Evolutionary conservation across 805 yeast species (phyloP).

Genomic region (Hemisphaericaspora nanyangensis): DNA sequence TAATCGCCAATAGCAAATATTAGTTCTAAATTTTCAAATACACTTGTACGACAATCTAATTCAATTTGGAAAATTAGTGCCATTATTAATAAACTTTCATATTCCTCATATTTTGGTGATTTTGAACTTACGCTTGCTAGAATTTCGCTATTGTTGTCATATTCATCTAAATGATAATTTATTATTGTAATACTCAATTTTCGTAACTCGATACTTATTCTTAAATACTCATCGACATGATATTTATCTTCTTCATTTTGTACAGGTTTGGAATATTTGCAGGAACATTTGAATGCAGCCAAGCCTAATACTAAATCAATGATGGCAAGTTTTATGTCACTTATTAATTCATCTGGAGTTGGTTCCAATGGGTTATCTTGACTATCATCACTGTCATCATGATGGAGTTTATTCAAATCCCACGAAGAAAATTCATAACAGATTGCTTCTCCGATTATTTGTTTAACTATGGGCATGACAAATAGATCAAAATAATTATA

Average conservation of each 20-base stretch:
- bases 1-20: conserved; percentile 40
- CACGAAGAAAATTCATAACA: conserved; percentile 13
- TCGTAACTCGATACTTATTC: conserved; percentile 30
- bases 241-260: conserved; percentile 13
- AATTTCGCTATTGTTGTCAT: conserved; percentile 22
- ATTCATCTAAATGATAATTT: conserved; percentile 39
- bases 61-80: conserved; percentile 36
- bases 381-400: too few relatives aligned
- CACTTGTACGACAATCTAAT: conserved; percentile 34
- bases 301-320: conserved; percentile 23
- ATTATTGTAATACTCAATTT: conserved; percentile 33
- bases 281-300: conserved; percentile 15
- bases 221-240: conserved; percentile 20
- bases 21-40: conserved; percentile 40
- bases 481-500: conserved; percentile 25
- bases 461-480: conserved; percentile 27
- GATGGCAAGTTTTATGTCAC: conserved; percentile 20
- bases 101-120: conserved; percentile 16
- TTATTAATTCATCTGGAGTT: conserved; percentile 7
- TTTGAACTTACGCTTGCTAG: conserved; percentile 1
- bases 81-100: conserved; percentile 30
- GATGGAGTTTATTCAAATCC: conserved; percentile 4
- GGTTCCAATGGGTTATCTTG: conserved; percentile 2
- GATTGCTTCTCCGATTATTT: conserved; percentile 27
- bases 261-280: conserved; percentile 4